Evolutionary conservation across 139 green algal genomes (phyloP).

Genomic region (Chlorella ohadii): DNA sequence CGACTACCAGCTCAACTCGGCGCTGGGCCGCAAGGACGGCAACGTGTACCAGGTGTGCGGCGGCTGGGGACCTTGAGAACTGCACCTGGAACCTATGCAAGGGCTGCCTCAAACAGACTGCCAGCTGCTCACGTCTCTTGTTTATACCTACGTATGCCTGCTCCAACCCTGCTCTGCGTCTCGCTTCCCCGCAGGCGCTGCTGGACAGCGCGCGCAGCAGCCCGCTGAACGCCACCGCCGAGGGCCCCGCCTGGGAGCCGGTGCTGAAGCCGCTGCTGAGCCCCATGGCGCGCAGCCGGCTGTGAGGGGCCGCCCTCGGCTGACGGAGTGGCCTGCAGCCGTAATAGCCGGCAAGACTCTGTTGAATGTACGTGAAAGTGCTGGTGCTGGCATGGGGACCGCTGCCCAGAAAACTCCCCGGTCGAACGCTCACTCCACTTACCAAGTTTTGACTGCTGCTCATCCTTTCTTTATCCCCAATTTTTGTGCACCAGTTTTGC

Average conservation of each 20-base stretch:
- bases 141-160: too few species aligned
- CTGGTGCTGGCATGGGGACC: too few species aligned
- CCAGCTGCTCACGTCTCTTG: too few species aligned
- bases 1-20: slow-evolving; percentile 88
- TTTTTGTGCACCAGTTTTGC: too few species aligned
- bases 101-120: too few species aligned
- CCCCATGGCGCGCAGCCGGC: slow-evolving; percentile 28
- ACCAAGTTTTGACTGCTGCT: too few species aligned
- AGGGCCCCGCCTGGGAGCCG: slow-evolving; percentile 83
- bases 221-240: slow-evolving; percentile 86
- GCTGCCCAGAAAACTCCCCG: too few species aligned
- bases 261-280: slow-evolving; percentile 74
- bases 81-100: too few species aligned
- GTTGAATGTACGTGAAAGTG: too few species aligned
- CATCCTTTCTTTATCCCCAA: too few species aligned
- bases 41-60: slow-evolving; percentile 74
- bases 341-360: not conserved
- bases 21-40: slow-evolving; percentile 79
- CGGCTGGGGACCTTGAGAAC: too few species aligned
- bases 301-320: not conserved
- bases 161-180: not conserved
- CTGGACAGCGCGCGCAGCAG: slow-evolving; percentile 75
- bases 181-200: slow-evolving; percentile 54
- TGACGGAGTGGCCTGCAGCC: not conserved
- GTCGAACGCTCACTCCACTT: too few species aligned